Evolutionary conservation across 2,329 filamentous ascomycete genomes (phyloP).

Genomic region (Phaeosphaeriaceae sp.): DNA sequence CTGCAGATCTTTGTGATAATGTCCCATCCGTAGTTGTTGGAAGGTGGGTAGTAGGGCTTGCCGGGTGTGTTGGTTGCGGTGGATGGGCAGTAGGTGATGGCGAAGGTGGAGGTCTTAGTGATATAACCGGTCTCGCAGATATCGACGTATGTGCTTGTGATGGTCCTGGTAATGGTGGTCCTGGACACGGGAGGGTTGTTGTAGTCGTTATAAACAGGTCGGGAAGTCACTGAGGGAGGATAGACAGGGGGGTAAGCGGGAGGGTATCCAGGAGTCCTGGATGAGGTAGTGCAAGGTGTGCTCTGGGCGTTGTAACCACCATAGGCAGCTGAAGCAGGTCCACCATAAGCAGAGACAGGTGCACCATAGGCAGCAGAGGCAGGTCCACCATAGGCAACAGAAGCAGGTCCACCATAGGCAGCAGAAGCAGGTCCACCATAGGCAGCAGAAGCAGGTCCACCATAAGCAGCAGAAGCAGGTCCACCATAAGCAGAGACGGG

Average conservation of each 20-base stretch:
- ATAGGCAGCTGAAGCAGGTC: not conserved
- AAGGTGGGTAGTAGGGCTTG: constrained; percentile 1
- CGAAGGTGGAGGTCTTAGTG: constrained; percentile 36
- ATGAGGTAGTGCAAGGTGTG: constrained; percentile 12
- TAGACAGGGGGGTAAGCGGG: constrained; percentile 10
- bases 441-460: too few relatives aligned
- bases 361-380: too few relatives aligned
- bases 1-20: constrained; percentile 36
- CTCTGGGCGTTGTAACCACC: constrained; percentile 1
- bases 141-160: constrained; percentile 40
- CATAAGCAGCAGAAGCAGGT: too few relatives aligned
- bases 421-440: too few relatives aligned
- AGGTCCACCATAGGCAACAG: too few relatives aligned
- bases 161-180: constrained; percentile 28
- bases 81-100: constrained; percentile 27
- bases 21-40: constrained; percentile 28
- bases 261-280: not conserved
- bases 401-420: too few relatives aligned
- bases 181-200: constrained; percentile 11
- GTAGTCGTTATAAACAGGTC: constrained; percentile 10
- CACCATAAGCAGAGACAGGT: too few relatives aligned
- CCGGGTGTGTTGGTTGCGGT: constrained; percentile 14
- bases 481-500: too few relatives aligned
- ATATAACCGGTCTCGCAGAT: constrained; percentile 44
- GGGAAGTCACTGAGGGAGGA: constrained; percentile 9